phyloP scores from a whole-genome alignment of 2,329 filamentous ascomycete genomes.

The Knoxdaviesia capensis region DNA sequence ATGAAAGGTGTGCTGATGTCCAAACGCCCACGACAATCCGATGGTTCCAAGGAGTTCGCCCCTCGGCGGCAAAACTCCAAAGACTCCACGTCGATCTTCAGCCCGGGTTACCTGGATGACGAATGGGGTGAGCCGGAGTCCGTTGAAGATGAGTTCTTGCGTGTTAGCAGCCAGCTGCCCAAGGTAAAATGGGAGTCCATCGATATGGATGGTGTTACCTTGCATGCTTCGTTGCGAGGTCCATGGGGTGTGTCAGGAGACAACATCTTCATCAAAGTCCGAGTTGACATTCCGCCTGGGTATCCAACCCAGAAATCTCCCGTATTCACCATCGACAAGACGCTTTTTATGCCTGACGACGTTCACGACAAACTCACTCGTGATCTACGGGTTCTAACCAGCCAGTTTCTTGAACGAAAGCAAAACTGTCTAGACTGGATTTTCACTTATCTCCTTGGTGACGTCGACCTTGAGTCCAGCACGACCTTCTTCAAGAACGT shows the following conservation, averaged over 20 bases:
- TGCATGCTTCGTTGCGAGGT: slow-evolving; percentile 32
- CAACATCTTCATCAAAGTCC: slow-evolving; percentile 40
- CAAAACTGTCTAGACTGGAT: slow-evolving; percentile 42
- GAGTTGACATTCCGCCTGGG: slow-evolving; percentile 34
- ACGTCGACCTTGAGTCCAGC: slow-evolving; percentile 38
- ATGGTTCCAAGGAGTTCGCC: slow-evolving; percentile 13
- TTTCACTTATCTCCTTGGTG: slow-evolving; percentile 42
- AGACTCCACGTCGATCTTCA: slow-evolving; percentile 26
- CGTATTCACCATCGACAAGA: slow-evolving; percentile 39
- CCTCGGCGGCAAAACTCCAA: slow-evolving; percentile 29
- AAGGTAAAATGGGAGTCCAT: slow-evolving; percentile 46
- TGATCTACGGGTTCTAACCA: slow-evolving; percentile 23
- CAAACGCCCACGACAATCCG: slow-evolving; percentile 24
- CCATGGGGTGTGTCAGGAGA: slow-evolving; percentile 39
- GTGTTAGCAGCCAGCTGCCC: slow-evolving; percentile 38
- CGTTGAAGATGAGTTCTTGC: slow-evolving; percentile 43
- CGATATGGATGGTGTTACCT: slow-evolving; percentile 37
- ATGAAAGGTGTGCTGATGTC: slow-evolving; percentile 49
- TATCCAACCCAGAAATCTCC: slow-evolving; percentile 39
- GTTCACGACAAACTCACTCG: slow-evolving; percentile 21
- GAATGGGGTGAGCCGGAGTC: slow-evolving; percentile 42
- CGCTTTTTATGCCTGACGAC: slow-evolving; percentile 37
- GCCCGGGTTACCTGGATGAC: slow-evolving; percentile 26
- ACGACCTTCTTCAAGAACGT: slow-evolving; percentile 43
- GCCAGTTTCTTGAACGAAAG: slow-evolving; percentile 32